Base-by-base conservation (phyloP, 495 filamentous ascomycete species). In the Hyaloscypha bicolor region DNA sequence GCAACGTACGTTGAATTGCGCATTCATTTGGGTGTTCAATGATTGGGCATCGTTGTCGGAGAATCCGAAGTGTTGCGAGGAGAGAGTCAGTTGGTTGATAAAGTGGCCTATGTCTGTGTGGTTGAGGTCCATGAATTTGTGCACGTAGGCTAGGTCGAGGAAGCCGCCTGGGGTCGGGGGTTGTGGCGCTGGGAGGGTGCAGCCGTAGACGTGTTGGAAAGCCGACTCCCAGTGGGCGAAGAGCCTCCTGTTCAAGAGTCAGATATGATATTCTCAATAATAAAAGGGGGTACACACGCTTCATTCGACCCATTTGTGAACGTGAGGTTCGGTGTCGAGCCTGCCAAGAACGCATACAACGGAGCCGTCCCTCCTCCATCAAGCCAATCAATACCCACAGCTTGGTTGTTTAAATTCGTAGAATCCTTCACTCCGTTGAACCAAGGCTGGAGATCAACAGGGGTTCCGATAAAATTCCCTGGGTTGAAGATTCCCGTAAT, bases 361-460 rank as follows among this genome's bases (percentile, higher is more conserved):
- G 71, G 71, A 5, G 2, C 48, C 9, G 62, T 60, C 25, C 65
- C 67, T 16, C 71, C 71, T 9, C 63, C 64, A 62, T 73, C 68
- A 37, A 73, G 62, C 71, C 71, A 73, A 63, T 73, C 56, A 48
- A 73, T 64, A 12, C 45, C 68, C 6, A 71, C 57, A 32, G 71
- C 57, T 53, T 35, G 56, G 30, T 69, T 69, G 19, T 71, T 78
- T 3, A 72, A n/a, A 70, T 84, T 84, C 48, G 77, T 80, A 9
- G 79, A 81, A 19, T 73, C 72, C 1, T 82, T 73, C 6, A 70
- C 71, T 8, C 82, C 82, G 62, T 79, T 74, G 76, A 83, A 84
- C 72, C 80, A 84, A 4, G 75, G 80, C 30, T 76, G 63, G 30
- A 84, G 76, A 66, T 82, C 77, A 57, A 85, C 80, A n/a, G 69